Evolutionary conservation across 83 land plant genomes (phyloP), one percentile per base, ranked within the genome.

Genomic region (Diphasiastrum complanatum): DNA sequence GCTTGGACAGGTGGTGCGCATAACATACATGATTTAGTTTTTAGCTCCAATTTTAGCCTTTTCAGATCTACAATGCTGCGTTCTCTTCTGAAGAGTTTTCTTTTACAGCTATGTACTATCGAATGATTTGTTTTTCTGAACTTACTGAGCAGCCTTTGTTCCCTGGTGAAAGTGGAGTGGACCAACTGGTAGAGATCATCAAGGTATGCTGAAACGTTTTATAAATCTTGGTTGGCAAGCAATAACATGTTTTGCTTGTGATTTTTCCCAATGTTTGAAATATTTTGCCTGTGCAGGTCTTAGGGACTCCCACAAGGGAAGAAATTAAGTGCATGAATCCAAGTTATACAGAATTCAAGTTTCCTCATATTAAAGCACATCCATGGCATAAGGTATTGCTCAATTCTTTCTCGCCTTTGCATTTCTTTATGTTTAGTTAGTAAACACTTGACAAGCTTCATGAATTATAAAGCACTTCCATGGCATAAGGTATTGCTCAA

Each of bases 381-480:
- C 85, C 55, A 78, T 27, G 46, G 66, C 78, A 18, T 28, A 58
- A 65, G 83, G 27, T 47, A 86, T 29, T 28, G 87, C 85, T 27
- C 82, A 80, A 61, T 86, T 86, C 12, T 75, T 81, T 6, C 73
- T 54, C 68, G 83, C 64, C 34, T 45, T 58, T 24, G 73, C 34
- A 10, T 79, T 82, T 69, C 78, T 75, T 65, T 86, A 86, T 37
- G 79, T 78, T 61, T 86, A 87, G 35, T 86, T 86, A 18, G 83
- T 80, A 54, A 83, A 75, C 5, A 86, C n/a, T n/a, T n/a, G n/a
- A n/a, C n/a, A n/a, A n/a, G n/a, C n/a, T n/a, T n/a, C n/a, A n/a
- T n/a, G n/a, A n/a, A n/a, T n/a, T n/a, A n/a, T n/a, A n/a, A n/a
- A n/a, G n/a, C n/a, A n/a, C n/a, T n/a, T n/a, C n/a, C n/a, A n/a